Percentiles rank a stretch among this genome's conserved stretches.
phyloP scores from a whole-genome alignment of 495 filamentous ascomycete species.

The Lophiotrema nucula region DNA sequence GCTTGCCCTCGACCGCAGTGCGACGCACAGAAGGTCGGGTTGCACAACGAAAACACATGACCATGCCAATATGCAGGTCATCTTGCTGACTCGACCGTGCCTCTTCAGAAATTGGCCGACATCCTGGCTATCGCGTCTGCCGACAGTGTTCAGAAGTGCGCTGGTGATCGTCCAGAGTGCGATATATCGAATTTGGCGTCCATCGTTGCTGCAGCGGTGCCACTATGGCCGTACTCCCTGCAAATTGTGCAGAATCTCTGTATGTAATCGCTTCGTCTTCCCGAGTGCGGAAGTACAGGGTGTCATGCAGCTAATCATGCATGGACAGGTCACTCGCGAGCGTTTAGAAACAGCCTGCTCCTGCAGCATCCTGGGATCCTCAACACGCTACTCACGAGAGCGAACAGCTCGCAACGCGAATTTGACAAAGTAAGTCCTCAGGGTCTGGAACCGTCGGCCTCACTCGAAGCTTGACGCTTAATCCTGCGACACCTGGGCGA shows the following conservation, averaged over 20 bases:
- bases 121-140: conserved; percentile 22
- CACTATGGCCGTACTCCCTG: conserved; percentile 38
- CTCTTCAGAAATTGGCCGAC: conserved; percentile 31
- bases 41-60: conserved; percentile 28
- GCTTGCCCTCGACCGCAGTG: neutral
- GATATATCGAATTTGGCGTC: conserved; percentile 29
- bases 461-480: too few species aligned
- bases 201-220: conserved; percentile 32
- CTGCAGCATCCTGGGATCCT: conserved; percentile 32
- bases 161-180: conserved; percentile 30
- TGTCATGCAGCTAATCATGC: conserved; percentile 24
- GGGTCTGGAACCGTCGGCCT: too few species aligned
- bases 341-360: conserved; percentile 34
- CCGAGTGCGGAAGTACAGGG: neutral
- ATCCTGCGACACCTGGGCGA: too few species aligned
- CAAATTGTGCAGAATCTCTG: conserved; percentile 35
- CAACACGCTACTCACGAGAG: conserved; percentile 32
- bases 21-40: neutral
- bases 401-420: conserved; percentile 9
- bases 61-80: conserved; percentile 10
- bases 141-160: conserved; percentile 21
- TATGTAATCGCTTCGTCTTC: conserved; percentile 24
- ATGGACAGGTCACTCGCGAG: conserved; percentile 25
- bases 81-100: conserved; percentile 25
- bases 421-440: conserved; percentile 28